phyloP scores from a whole-genome alignment of 345 rosid species.

The Acer negundo region DNA sequence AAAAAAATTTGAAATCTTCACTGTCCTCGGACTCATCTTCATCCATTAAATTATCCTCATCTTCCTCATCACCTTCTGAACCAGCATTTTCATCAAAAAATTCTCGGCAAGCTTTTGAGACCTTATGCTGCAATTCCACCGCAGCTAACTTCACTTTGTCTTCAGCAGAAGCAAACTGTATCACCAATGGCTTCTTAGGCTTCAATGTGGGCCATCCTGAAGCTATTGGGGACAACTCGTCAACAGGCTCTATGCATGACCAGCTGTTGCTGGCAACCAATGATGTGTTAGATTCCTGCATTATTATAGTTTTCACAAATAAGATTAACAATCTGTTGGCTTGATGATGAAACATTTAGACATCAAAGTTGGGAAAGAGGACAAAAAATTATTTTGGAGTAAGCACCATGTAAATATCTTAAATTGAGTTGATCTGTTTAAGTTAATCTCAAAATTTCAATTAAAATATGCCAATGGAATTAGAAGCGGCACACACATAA shows the following conservation, averaged over 20 bases:
- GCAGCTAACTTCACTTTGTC: slow-evolving; percentile 19
- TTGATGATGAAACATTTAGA: neutral
- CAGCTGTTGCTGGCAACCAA: slow-evolving; percentile 19
- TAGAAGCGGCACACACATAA: neutral
- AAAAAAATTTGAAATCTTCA: slow-evolving; percentile 37
- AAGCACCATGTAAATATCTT: neutral
- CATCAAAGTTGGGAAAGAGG: neutral
- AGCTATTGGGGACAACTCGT: slow-evolving; percentile 1
- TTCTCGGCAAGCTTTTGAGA: slow-evolving; percentile 19
- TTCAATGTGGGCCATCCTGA: slow-evolving; percentile 21
- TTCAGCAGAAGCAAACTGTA: slow-evolving; percentile 12
- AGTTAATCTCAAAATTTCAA: neutral
- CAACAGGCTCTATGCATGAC: slow-evolving; percentile 18
- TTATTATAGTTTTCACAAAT: neutral
- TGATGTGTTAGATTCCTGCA: slow-evolving; percentile 25
- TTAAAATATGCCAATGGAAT: neutral
- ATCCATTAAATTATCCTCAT: neutral
- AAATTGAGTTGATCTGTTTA: neutral
- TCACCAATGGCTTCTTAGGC: slow-evolving; percentile 8
- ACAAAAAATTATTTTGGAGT: neutral
- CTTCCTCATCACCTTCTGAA: slow-evolving; percentile 24
- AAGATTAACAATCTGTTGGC: neutral
- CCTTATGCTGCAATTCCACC: slow-evolving; percentile 23
- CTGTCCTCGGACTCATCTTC: slow-evolving; percentile 28
- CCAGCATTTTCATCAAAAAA: slow-evolving; percentile 18